A percentile compares a stretch with the other conserved stretches of the same genome.
phyloP scores from a whole-genome alignment of 371 early-diverging fungal genomes.

The Mucor sp. region DNA sequence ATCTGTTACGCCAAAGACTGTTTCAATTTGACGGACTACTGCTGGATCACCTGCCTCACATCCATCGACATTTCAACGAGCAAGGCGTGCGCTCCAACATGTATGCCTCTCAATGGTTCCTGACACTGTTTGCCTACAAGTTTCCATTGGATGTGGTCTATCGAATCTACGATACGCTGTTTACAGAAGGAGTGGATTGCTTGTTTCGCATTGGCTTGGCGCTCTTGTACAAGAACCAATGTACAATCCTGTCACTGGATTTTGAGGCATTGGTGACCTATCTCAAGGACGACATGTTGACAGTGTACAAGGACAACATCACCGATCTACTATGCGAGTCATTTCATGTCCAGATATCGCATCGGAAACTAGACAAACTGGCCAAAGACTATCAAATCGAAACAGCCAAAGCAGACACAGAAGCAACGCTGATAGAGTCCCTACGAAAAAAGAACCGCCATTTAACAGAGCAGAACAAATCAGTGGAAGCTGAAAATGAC shows the following conservation, averaged over 20 bases:
- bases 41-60: constrained; percentile 77
- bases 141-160: constrained; percentile 89
- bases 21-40: constrained; percentile 90
- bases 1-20: constrained; percentile 77
- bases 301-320: constrained; percentile 62
- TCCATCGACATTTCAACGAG: constrained; percentile 74
- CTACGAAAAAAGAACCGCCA: constrained; percentile 72
- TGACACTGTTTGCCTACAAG: constrained; percentile 95
- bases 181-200: constrained; percentile 87
- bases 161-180: constrained; percentile 86
- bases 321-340: constrained; percentile 77
- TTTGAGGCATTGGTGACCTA: constrained; percentile 85
- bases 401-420: constrained; percentile 61
- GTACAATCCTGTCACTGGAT: constrained; percentile 72
- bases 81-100: constrained; percentile 87
- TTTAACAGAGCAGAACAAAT: constrained; percentile 56
- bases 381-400: constrained; percentile 74
- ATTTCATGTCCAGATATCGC: constrained; percentile 66
- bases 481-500: constrained; percentile 60
- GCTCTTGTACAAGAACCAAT: constrained; percentile 78
- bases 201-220: constrained; percentile 85
- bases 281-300: constrained; percentile 80
- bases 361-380: constrained; percentile 65
- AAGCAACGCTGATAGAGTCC: constrained; percentile 62
- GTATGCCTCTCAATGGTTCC: constrained; percentile 95